A percentile compares a stretch with the other conserved stretches of the same genome.
Conservation (phyloP, 768 basidiomycete genomes). For the Albatrellus ellisii region DNA sequence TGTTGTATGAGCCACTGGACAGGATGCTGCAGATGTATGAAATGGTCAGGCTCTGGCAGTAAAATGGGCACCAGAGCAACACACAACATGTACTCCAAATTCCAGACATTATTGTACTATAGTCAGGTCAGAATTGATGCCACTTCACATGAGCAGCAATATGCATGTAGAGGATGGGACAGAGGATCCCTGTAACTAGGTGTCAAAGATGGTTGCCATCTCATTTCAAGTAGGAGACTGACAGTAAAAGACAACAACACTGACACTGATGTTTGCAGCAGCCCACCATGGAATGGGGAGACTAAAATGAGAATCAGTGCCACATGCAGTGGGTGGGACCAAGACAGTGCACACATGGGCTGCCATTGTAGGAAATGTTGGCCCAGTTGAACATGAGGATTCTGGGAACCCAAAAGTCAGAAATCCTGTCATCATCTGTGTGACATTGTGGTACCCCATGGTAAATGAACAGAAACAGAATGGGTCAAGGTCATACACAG, state of each 20-base stretch:
- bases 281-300: slow-evolving; percentile 4
- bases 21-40: slow-evolving; percentile 14
- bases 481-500: no score
- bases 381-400: slow-evolving; percentile 2
- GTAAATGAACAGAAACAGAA: no score
- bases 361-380: slow-evolving; percentile 1
- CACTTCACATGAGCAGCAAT: background rate
- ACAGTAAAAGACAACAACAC: slow-evolving; percentile 30
- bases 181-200: slow-evolving; percentile 17
- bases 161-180: slow-evolving; percentile 21
- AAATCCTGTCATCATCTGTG: background rate
- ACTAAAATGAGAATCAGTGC: background rate
- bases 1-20: slow-evolving; percentile 26
- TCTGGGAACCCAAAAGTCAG: background rate
- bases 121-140: background rate
- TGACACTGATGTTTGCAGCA: slow-evolving; percentile 1
- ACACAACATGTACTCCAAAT: slow-evolving; percentile 20
- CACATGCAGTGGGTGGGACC: background rate
- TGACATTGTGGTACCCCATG: background rate
- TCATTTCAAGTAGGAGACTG: slow-evolving; percentile 7
- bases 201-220: no score
- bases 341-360: background rate
- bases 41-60: slow-evolving; percentile 1
- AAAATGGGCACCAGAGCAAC: slow-evolving; percentile 13
- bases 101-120: slow-evolving; percentile 21